These are phyloP conservation scores for Fusarium mangiferae DNA, from an alignment of 2,329 filamentous ascomycete genomes.

Conservation along the genomic window DNA sequence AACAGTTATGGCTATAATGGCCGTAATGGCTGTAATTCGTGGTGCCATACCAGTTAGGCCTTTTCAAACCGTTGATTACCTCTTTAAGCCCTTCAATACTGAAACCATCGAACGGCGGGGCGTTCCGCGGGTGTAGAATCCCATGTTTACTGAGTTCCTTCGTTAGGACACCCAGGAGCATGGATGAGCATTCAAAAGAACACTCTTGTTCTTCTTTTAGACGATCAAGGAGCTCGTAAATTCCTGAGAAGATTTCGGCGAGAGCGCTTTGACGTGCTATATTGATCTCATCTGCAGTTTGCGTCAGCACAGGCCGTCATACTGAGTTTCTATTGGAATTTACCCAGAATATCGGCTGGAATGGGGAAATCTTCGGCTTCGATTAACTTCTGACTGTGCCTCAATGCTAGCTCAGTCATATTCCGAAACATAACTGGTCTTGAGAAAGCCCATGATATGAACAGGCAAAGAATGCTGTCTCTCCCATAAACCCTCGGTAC, in stretches of 20 bases:
- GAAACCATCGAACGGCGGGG: not conserved
- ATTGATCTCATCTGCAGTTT: fast-evolving
- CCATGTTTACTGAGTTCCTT: not conserved
- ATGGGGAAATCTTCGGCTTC: not conserved
- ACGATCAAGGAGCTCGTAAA: not conserved
- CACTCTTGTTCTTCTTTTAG: fast-evolving
- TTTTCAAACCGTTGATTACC: fast-evolving
- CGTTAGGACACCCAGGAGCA: not conserved
- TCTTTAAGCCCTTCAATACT: fast-evolving
- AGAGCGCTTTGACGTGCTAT: not conserved
- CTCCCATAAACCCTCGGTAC: not conserved
- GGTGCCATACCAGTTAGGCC: fast-evolving
- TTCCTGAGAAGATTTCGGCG: not conserved
- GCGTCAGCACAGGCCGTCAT: fast-evolving
- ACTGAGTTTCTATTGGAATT: fast-evolving
- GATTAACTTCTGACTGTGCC: slow-evolving; percentile 6
- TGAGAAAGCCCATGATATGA: slow-evolving; percentile 33
- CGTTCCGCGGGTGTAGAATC: not conserved
- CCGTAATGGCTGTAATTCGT: not conserved
- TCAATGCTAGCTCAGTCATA: slow-evolving; percentile 14
- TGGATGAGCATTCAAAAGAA: not conserved
- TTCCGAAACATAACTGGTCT: not conserved
- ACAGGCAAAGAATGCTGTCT: slow-evolving; percentile 9
- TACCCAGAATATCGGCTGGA: not conserved
- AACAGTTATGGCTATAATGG: not conserved